phyloP scores from a whole-genome alignment of 148 eudicot genomes.

The Gaultheria prostrata region DNA sequence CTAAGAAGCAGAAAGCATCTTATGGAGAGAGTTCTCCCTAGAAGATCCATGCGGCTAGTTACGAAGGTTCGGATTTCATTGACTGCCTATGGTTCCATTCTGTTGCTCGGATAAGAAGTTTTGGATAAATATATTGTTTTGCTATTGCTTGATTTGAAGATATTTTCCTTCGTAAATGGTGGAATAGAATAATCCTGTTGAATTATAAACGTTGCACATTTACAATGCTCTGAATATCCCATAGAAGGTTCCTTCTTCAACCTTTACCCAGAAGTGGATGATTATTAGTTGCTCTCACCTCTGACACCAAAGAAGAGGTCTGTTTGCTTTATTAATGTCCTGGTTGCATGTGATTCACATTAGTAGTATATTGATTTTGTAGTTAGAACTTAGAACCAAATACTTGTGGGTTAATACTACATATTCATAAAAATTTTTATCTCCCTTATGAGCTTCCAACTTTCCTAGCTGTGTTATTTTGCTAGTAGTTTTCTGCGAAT shows the following conservation, averaged over 20 bases:
- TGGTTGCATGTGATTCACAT: neutral
- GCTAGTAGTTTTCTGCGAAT: too few relatives aligned
- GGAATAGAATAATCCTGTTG: neutral
- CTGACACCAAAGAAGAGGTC: neutral
- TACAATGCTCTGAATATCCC: neutral
- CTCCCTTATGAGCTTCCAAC: neutral
- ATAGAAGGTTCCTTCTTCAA: neutral
- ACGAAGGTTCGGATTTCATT: conserved; percentile 31
- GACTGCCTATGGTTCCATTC: neutral
- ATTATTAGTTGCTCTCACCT: neutral
- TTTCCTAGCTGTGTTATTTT: neutral
- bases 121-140: neutral
- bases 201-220: neutral
- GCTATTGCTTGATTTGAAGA: neutral
- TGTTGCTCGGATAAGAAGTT: conserved; percentile 2
- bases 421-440: neutral
- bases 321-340: neutral
- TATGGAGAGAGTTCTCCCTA: conserved; percentile 27
- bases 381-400: neutral
- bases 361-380: neutral
- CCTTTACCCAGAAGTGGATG: neutral
- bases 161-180: neutral
- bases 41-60: conserved; percentile 38
- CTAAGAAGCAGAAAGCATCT: conserved; percentile 31
- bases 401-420: neutral